These are phyloP conservation scores for Casaregolazyma suthepensis DNA, from an alignment of 1,139 yeast genomes.

Conservation along the genomic window DNA sequence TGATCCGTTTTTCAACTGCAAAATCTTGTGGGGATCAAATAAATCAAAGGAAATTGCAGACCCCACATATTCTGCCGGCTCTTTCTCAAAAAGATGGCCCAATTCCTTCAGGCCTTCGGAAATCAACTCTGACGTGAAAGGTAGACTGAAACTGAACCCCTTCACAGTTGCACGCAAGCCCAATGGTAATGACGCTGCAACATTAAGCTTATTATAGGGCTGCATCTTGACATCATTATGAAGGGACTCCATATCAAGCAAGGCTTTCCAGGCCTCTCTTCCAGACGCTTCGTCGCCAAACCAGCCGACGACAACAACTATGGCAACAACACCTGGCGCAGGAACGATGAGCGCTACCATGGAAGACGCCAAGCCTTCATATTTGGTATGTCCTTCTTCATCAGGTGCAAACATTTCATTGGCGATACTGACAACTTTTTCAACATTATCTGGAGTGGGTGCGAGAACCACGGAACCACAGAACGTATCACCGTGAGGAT, in stretches of 20 bases:
- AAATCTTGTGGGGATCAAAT: neutral
- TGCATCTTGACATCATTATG: neutral
- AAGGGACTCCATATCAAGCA: neutral
- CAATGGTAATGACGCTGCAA: neutral
- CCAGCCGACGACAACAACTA: neutral
- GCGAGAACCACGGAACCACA: neutral
- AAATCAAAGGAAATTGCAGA: neutral
- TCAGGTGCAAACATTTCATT: neutral
- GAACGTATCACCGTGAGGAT: neutral
- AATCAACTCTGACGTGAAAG: neutral
- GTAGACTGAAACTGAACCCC: neutral
- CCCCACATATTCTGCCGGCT: neutral
- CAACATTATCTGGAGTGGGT: neutral
- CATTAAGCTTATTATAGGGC: neutral
- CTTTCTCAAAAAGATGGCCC: neutral
- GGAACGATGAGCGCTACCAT: neutral
- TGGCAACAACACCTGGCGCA: neutral
- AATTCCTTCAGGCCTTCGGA: neutral
- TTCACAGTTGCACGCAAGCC: neutral
- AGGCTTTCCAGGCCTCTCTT: neutral
- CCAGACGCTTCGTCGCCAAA: neutral
- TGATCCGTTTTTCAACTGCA: neutral
- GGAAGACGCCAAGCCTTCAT: neutral
- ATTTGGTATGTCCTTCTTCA: neutral
- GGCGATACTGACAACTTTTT: neutral